Base-by-base conservation (phyloP, 1,284 basidiomycete species). In the Tetrapyrgos nigripes region DNA sequence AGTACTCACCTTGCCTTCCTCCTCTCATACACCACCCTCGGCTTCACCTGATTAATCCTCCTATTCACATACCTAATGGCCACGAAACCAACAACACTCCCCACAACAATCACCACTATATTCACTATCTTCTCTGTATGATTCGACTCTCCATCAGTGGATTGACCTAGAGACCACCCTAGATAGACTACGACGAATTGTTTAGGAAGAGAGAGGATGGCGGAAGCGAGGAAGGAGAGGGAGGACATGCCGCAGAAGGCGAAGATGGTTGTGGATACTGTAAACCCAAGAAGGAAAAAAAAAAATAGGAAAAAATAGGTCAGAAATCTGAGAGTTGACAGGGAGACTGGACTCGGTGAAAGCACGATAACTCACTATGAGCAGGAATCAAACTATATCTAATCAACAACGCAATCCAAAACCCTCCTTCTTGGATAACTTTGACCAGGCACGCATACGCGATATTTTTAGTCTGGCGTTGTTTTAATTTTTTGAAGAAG, bases 361-460 rank as follows among this genome's bases (percentile, higher is more conserved):
- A n/a, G n/a, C n/a, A n/a, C n/a, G n/a, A n/a, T n/a, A 76, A 50
- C 84, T 43, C 67, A 87, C 86, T 88, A 64, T 88, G 87, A 23
- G 91, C 91, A 1, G 93, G 93, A 51, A 93, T 92, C 19, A 89
- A 91, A 62, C 87, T 90, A 56, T 92, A 77, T 28, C 92, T 83
- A 9, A 86, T 88, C 43, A 91, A 81, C 26, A 93, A 78, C 1
- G 91, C 88, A 65, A 94, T 85, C 68, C 80, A 84, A 75, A 94
- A 91, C 0, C 92, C 92, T 21, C 93, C 93, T 21, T 92, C 87
- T 10, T 91, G 80, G 3, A 94, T 86, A 43, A 92, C 88, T 61
- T 84, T 83, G 0, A 91, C 89, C 43, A 95, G 80, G 69, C 90
- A 92, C 2, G 87, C 92, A 71, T 94, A 95, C 29, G 80, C 77